Evolutionary conservation across 2,329 filamentous ascomycete species (phyloP).

Genomic region (Ilyonectria mors-panacis): DNA sequence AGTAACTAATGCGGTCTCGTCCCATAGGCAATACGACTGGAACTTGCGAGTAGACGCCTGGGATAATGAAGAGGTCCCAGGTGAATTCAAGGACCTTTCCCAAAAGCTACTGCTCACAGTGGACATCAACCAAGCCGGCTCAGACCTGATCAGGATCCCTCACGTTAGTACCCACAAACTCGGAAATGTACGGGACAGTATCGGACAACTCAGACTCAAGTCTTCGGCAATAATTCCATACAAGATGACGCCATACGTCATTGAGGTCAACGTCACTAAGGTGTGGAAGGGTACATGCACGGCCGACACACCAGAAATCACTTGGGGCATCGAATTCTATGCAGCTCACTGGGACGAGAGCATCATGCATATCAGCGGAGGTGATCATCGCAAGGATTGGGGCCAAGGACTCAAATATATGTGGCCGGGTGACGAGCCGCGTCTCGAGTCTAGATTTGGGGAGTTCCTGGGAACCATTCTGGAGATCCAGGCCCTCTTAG

Average conservation of each 20-base stretch:
- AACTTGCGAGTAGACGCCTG: conserved; percentile 50
- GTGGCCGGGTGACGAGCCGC: conserved; percentile 50
- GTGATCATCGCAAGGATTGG: conserved; percentile 50
- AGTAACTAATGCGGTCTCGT: conserved; percentile 25
- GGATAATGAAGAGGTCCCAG: conserved; percentile 38
- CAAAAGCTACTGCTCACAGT: conserved; percentile 40
- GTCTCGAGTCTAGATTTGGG: conserved; percentile 47
- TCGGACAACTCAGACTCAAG: conserved; percentile 44
- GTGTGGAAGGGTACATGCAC: conserved; percentile 43
- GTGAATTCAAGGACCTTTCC: conserved; percentile 38
- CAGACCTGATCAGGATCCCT: conserved; percentile 33
- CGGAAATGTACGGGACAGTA: conserved; percentile 10
- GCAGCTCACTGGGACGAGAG: conserved; percentile 56
- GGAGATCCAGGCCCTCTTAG: conserved; percentile 50
- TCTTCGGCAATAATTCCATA: conserved; percentile 50
- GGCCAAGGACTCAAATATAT: conserved; percentile 49
- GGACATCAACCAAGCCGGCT: conserved; percentile 8
- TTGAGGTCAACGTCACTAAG: conserved; percentile 53
- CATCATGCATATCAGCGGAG: conserved; percentile 48
- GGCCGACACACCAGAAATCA: conserved; percentile 40
- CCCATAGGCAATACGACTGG: conserved; percentile 53
- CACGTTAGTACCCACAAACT: conserved; percentile 32
- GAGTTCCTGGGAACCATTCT: conserved; percentile 52
- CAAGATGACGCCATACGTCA: conserved; percentile 49
- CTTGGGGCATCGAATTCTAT: conserved; percentile 53